Evolutionary conservation across 768 basidiomycete species (phyloP).

Genomic region (Mrakia hoshinonis): DNA sequence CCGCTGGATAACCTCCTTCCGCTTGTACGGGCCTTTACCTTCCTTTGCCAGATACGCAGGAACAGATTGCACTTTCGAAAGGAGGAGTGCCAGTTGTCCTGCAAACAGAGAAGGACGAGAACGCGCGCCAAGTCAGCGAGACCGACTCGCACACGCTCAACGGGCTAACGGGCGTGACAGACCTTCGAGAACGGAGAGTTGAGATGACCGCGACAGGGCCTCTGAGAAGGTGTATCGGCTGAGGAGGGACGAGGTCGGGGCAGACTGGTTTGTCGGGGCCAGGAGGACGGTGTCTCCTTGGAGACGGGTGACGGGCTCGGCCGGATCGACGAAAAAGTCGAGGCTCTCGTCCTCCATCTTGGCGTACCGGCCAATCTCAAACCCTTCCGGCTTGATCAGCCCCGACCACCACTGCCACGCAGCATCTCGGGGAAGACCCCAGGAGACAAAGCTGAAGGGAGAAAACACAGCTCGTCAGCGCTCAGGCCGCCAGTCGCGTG

Average conservation of each 20-base stretch:
- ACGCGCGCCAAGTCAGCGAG: background rate
- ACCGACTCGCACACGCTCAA: too few species aligned
- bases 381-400: constrained; percentile 13
- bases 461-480: background rate
- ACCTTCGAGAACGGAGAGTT: constrained; percentile 21
- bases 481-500: background rate
- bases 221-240: constrained; percentile 24
- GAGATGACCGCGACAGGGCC: constrained; percentile 24
- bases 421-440: constrained; percentile 7
- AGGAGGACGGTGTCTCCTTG: constrained; percentile 24
- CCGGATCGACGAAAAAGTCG: constrained; percentile 18
- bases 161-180: background rate
- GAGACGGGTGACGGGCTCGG: constrained; percentile 18
- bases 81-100: constrained; percentile 11
- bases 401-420: constrained; percentile 16
- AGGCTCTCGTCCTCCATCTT: constrained; percentile 20
- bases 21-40: constrained; percentile 23
- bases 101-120: background rate
- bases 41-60: constrained; percentile 16
- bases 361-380: constrained; percentile 14
- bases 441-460: constrained; percentile 6
- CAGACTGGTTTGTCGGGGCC: background rate
- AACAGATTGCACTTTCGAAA: background rate
- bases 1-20: constrained; percentile 26
- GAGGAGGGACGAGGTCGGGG: constrained; percentile 11